Evolutionary conservation across 768 basidiomycete species (phyloP), one percentile per base, ranked within the genome.

Genomic region (Pleurotus eryngii): DNA sequence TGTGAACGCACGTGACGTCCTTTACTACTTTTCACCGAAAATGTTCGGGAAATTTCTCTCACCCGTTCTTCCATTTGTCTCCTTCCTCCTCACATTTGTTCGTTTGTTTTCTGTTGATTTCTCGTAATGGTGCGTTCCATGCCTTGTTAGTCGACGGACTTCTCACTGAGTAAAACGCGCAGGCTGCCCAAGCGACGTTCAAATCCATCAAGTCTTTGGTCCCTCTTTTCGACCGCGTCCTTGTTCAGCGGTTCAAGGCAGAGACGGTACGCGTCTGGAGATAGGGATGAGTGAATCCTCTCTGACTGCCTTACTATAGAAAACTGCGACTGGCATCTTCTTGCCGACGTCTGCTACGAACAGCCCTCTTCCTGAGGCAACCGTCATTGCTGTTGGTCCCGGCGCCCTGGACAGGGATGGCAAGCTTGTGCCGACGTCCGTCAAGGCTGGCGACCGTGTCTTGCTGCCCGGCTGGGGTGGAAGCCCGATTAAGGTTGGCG

Each of bases 311-410:
- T 42, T 40, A 1, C 11, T 2, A 7, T 64, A 98, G 95, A 97
- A 98, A 95, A 99, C 96, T n/a, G 90, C 97, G 3, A 75, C 89
- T 20, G 97, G 97, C 37, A 87, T 99, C 70, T 95, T 95, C 84
- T 81, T 99, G 46, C 97, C 97, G n/a, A 83, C 90, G 0, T 92
- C 94, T 1, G 85, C 90, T 4, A 94, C 92, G 24, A 82, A 71
- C 62, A 85, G 72, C 64, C 95, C 95, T 20, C 82, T 98, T n/a
- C 95, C 96, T 2, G 96, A 98, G 75, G 96, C 94, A 4, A 96
- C 93, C 27, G 96, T 97, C 67, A 89, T 98, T 69, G 92, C 97
- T 24, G 89, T 92, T 48, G 96, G 96, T 56, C 96, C 96, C 35
- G 97, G 97, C 30, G 90, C 90, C n/a, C 89, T 86, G 18, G 83